These are phyloP conservation scores for Cucurbita maxima DNA, from an alignment of 306 rosid species.

Conservation along the genomic window DNA sequence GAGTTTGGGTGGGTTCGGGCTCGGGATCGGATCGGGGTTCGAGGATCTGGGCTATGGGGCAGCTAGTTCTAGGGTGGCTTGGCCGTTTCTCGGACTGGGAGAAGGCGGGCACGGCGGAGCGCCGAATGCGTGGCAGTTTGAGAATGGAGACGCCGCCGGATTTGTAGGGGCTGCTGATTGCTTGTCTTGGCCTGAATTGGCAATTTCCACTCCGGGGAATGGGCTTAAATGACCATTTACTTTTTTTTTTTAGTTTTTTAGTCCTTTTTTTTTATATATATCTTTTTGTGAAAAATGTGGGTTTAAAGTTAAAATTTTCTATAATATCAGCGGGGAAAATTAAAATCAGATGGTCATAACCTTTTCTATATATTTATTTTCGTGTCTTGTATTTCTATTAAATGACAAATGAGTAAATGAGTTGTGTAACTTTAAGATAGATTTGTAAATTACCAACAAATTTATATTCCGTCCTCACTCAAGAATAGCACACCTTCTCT, in stretches of 20 bases:
- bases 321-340: neutral
- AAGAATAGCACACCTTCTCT: no score
- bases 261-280: neutral
- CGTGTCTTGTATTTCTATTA: no score
- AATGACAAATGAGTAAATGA: no score
- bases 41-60: constrained; percentile 57
- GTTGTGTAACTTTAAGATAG: no score
- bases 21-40: constrained; percentile 50
- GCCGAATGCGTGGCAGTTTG: constrained; percentile 63
- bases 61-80: constrained; percentile 40
- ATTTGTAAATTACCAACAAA: no score
- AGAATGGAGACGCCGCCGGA: constrained; percentile 46
- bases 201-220: constrained; percentile 75
- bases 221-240: constrained; percentile 41
- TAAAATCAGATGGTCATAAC: neutral
- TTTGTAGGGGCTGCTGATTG: constrained; percentile 45
- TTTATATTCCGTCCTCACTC: no score
- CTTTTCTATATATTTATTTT: neutral
- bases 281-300: neutral
- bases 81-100: constrained; percentile 50
- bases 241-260: neutral
- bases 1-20: constrained; percentile 70
- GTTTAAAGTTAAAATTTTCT: neutral
- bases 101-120: constrained; percentile 25
- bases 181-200: constrained; percentile 85